Base-by-base conservation (phyloP, 331 rosid genomes). In the Acacia pycnantha region DNA sequence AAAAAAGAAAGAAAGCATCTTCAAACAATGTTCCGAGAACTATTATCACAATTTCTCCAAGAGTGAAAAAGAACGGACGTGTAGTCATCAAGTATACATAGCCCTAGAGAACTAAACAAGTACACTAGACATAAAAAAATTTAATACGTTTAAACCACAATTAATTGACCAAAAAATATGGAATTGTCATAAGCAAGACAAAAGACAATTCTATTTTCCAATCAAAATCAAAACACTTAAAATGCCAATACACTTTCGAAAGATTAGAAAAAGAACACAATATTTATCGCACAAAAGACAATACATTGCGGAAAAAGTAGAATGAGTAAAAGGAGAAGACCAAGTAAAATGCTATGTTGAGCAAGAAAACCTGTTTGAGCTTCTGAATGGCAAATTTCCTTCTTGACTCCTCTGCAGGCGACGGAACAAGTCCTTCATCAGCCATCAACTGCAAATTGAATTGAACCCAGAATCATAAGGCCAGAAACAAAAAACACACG, bases 311-410 rank as follows among this genome's bases (percentile, higher is more conserved):
- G 2, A 71, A 71, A 46, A 46, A 47, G 59, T 13, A 24, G 35
- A 71, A 71, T 26, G 24, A 33, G 41, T 24, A 44, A 24, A 71
- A 46, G 56, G 18, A 70, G 59, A 11, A 13, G 22, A 72, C 41
- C 40, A 15, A 6, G 75, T 13, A 70, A 22, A 70, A 44, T 44
- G 56, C 37, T 12, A 81, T 66, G 74, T 27, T 26, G 22, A 41
- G 68, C 33, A 73, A 77, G 74, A 78, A 78, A 70, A 87, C 90
- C 88, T 87, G 74, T 73, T 83, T 85, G 74, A 88, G 90, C 75
- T 73, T 80, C 22, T 51, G 64, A 80, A 88, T 85, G 26, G 70
- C 84, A 59, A 46, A 65, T 53, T 31, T 74, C 50, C 88, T 77
- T 79, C 69, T 85, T 8, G 70, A 76, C 50, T 88, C 87, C 50